Evolutionary conservation across 371 early-diverging fungal species (phyloP).

Genomic region (Polyrhizophydium stewartii): DNA sequence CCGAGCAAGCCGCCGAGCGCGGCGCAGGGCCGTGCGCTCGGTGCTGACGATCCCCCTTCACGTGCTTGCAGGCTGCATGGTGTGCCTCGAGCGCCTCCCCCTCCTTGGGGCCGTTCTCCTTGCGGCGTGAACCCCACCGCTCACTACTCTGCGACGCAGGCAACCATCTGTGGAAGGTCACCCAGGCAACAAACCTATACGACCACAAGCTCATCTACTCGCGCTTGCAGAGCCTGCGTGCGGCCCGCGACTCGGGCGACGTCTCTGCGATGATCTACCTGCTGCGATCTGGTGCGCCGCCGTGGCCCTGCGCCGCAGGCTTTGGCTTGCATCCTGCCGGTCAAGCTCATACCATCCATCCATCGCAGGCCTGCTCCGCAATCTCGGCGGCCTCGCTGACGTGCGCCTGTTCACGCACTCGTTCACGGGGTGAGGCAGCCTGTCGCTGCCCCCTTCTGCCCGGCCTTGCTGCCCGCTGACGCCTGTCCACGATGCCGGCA

Average conservation of each 20-base stretch:
- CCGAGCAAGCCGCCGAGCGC: background rate
- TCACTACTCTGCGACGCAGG: background rate
- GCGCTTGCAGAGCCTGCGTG: constrained; percentile 48
- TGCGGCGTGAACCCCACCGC: background rate
- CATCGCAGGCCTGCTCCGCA: constrained; percentile 60
- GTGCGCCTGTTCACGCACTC: constrained; percentile 13
- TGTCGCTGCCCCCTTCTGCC: constrained; percentile 12
- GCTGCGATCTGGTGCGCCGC: constrained; percentile 36
- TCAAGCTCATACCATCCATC: no score
- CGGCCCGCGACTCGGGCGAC: constrained; percentile 51
- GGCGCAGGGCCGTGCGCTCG: background rate
- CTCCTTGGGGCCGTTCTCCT: background rate
- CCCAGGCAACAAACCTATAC: constrained; percentile 58
- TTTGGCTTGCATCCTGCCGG: background rate
- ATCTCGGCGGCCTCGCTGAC: constrained; percentile 67
- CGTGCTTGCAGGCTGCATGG: background rate
- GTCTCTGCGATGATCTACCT: constrained; percentile 59
- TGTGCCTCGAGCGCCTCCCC: background rate
- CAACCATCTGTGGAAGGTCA: constrained; percentile 54
- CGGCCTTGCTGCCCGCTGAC: constrained; percentile 48
- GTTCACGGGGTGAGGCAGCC: constrained; percentile 11
- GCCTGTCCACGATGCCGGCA: constrained; percentile 41
- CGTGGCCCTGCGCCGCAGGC: background rate
- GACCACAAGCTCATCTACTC: constrained; percentile 61
- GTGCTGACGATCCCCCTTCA: background rate